These are phyloP conservation scores for Abrus precatorius DNA, from an alignment of 306 rosid genomes.

Conservation along the genomic window DNA sequence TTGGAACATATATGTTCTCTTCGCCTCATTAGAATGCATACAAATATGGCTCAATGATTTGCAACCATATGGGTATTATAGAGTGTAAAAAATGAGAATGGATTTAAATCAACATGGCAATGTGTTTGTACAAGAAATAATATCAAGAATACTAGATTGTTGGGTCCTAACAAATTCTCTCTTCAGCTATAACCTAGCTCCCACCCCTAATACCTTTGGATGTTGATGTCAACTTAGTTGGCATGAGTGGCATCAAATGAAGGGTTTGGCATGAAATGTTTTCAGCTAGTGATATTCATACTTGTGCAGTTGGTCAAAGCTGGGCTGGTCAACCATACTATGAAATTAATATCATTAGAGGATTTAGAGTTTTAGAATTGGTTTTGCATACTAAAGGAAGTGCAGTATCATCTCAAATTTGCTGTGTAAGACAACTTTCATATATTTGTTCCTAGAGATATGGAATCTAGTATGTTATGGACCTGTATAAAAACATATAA, in stretches of 20 bases:
- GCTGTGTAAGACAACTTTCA: not conserved
- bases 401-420: not conserved
- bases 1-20: constrained; percentile 27
- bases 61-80: constrained; percentile 17
- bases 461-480: constrained; percentile 4
- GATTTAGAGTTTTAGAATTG: not conserved
- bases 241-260: not conserved
- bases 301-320: not conserved
- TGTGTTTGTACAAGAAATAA: not conserved
- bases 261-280: constrained; percentile 1
- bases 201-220: not conserved
- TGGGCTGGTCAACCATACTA: not conserved
- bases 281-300: not conserved
- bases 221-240: constrained; percentile 6
- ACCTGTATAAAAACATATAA: not conserved
- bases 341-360: constrained; percentile 23
- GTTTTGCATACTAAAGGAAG: not conserved
- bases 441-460: not conserved
- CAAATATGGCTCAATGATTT: constrained; percentile 19
- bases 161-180: not conserved
- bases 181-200: not conserved
- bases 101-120: constrained; percentile 31
- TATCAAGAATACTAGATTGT: not conserved
- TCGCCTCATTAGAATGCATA: constrained; percentile 4
- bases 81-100: not conserved